phyloP scores from a whole-genome alignment of 1,284 basidiomycete genomes.

The Leccinum subspadiceum region DNA sequence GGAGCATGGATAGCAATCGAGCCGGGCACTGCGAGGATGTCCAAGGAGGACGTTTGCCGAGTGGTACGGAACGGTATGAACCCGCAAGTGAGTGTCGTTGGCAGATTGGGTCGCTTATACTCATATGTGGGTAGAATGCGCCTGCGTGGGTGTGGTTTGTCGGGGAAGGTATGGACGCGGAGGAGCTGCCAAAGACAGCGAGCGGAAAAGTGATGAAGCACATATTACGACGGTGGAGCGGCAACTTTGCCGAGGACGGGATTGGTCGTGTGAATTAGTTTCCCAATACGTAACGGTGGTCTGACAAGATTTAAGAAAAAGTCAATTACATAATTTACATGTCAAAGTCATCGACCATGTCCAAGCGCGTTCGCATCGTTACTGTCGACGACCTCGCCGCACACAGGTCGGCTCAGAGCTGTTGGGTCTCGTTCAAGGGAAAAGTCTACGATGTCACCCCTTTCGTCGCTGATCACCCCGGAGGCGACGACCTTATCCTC shows the following conservation, averaged over 20 bases:
- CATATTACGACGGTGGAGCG: slow-evolving; percentile 46
- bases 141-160: slow-evolving; percentile 84
- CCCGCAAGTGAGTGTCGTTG: slow-evolving; percentile 54
- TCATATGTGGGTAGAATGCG: slow-evolving; percentile 52
- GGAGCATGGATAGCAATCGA: slow-evolving; percentile 72
- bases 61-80: slow-evolving; percentile 63
- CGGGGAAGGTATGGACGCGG: slow-evolving; percentile 56
- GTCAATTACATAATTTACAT: not conserved
- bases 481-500: slow-evolving; percentile 82
- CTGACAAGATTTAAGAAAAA: not conserved
- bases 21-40: slow-evolving; percentile 37
- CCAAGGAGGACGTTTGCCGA: slow-evolving; percentile 50
- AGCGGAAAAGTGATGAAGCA: slow-evolving; percentile 90
- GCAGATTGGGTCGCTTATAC: not conserved
- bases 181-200: slow-evolving; percentile 79
- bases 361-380: slow-evolving; percentile 68
- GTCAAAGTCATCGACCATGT: slow-evolving; percentile 22
- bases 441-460: slow-evolving; percentile 80
- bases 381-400: slow-evolving; percentile 65
- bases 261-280: slow-evolving; percentile 9
- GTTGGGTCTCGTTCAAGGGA: slow-evolving; percentile 73
- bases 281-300: not conserved
- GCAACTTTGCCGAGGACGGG: slow-evolving; percentile 15
- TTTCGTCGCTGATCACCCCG: slow-evolving; percentile 81
- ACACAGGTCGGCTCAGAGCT: slow-evolving; percentile 57